phyloP scores from a whole-genome alignment of 192 early-diverging fungal species.

The Fimicolochytrium jonesii region DNA sequence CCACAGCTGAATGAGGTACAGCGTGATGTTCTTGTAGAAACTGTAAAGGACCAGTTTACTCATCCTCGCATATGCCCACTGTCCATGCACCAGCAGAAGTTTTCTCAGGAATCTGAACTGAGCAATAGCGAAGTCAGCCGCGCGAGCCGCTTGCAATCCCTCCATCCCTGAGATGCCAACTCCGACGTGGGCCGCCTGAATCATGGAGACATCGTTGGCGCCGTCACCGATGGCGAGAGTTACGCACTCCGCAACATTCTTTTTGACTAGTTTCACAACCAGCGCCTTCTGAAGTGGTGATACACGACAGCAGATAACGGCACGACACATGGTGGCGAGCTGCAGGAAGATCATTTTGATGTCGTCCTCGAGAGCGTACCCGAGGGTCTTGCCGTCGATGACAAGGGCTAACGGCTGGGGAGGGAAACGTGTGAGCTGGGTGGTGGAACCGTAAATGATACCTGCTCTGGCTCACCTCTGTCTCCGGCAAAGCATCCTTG shows the following conservation, averaged over 20 bases:
- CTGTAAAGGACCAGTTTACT: constrained; percentile 95
- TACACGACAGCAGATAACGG: constrained; percentile 97
- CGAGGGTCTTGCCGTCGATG: constrained; percentile 91
- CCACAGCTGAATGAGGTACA: constrained; percentile 99
- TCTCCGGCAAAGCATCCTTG: constrained; percentile 32
- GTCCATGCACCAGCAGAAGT: constrained; percentile 91
- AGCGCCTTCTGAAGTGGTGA: constrained; percentile 97
- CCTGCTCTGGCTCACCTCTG: constrained; percentile 11
- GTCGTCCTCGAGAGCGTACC: constrained; percentile 87
- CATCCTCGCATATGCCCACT: constrained; percentile 94
- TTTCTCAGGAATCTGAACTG: constrained; percentile 96
- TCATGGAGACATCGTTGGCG: constrained; percentile 99
- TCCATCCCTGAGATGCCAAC: constrained; percentile 95
- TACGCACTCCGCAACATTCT: constrained; percentile 74
- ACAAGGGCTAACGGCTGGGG: constrained; percentile 82
- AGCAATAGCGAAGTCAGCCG: constrained; percentile 97
- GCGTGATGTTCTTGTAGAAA: constrained; percentile 99
- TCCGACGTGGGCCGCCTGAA: constrained; percentile 97
- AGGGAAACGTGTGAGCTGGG: neutral
- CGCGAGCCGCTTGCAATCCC: constrained; percentile 93
- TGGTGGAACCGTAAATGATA: neutral
- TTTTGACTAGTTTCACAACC: constrained; percentile 97
- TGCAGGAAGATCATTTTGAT: constrained; percentile 73
- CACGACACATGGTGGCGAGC: constrained; percentile 86
- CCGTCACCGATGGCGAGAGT: constrained; percentile 97